phyloP scores from a whole-genome alignment of 176 grass and related monocot genomes.

The barley (Hordeum vulgare) region DNA sequence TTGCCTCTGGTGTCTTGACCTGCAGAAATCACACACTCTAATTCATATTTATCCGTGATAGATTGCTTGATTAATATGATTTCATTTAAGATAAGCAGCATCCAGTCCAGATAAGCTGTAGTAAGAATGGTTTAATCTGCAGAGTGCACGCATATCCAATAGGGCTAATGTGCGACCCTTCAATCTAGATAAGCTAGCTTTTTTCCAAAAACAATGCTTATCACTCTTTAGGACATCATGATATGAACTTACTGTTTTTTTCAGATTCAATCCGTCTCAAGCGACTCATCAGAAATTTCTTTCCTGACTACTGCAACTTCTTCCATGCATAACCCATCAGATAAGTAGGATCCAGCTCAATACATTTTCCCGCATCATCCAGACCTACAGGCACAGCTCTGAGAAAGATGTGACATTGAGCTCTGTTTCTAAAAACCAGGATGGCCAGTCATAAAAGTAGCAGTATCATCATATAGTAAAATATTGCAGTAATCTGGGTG shows the following conservation, averaged over 20 bases:
- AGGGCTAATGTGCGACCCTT: background rate
- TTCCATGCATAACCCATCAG: conserved; percentile 36
- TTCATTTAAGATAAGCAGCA: background rate
- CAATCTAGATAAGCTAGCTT: background rate
- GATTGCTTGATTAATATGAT: no score
- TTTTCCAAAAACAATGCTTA: background rate
- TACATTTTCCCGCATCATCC: conserved; percentile 47
- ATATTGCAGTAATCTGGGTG: background rate
- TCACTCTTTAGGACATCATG: background rate
- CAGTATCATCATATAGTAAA: background rate
- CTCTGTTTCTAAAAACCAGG: conserved; percentile 41
- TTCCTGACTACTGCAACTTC: conserved; percentile 18
- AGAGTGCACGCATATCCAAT: background rate
- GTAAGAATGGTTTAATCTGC: background rate
- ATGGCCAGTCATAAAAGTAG: background rate
- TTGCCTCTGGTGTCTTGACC: background rate
- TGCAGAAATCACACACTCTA: background rate
- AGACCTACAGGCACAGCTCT: conserved; percentile 39
- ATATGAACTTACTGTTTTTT: conserved; percentile 13
- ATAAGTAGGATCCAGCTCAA: conserved; percentile 49
- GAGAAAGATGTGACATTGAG: conserved; percentile 40
- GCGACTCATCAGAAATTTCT: conserved; percentile 27
- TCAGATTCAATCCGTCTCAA: conserved; percentile 34
- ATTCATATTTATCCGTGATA: no score
- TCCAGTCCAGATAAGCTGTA: background rate